Base-by-base conservation (phyloP, 768 basidiomycete genomes). In the Lactifluus volemus region DNA sequence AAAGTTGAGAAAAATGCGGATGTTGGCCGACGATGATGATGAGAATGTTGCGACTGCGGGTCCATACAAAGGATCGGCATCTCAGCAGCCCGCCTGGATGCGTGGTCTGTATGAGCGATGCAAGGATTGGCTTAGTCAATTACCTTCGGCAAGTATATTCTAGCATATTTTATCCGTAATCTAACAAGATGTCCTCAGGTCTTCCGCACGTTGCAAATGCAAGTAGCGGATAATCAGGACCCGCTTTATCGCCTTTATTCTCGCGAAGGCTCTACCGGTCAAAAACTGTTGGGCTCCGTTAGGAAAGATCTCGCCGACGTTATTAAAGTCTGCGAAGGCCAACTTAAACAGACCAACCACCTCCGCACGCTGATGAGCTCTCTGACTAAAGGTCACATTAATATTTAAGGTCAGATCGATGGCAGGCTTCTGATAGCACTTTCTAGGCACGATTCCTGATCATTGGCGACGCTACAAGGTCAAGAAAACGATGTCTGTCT, bases 1-100 rank as follows among this genome's bases (percentile, higher is more conserved):
- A 51, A 94, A 97, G 69, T 78, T 99, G 42, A 84, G 94, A 65
- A 94, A 94, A 78, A 96, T 97, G 93, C 81, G 92, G 56, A 89
- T 84, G 74, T 73, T 95, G 53, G 81, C 83, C 0, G 92, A 96
- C 69, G 92, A 94, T 62, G 90, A 94, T 41, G 91, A 93, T 32
- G 74, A 84, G 19, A 78, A 78, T 15, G 71, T 79, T 1, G 70
- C 79, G 3, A 68, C 76, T 2, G 71, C 80, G n/a, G 78, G 79
- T n/a, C 73, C 84, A 25, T 74, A 82, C 21, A 88, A 87, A 69
- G 77, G 82, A 19, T 81, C 84, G 64, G 73, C 83, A 1, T 81
- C 85, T 2, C 84, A 88, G 58, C 89, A 91, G 69, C 95, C 96
- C 21, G 89, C 88, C 1, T 99, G 96, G 96, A 98, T 98, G 96